Evolutionary conservation across 495 filamentous ascomycete genomes (phyloP).

Genomic region (Penicillium nucicola): DNA sequence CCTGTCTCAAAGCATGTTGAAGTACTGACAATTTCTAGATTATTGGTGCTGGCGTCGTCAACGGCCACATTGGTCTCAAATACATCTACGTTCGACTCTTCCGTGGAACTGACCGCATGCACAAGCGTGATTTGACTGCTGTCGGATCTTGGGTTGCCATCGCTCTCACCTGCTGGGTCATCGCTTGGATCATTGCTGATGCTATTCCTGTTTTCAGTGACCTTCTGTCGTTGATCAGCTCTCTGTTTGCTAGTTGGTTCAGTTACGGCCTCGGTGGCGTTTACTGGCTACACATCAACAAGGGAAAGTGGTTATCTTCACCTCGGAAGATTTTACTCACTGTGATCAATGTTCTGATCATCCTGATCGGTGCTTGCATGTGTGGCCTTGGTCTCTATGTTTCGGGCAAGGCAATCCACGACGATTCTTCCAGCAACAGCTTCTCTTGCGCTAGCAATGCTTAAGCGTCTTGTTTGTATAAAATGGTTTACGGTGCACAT

Average conservation of each 20-base stretch:
- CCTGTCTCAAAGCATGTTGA: background rate
- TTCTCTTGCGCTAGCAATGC: constrained; percentile 38
- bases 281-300: constrained; percentile 45
- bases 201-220: constrained; percentile 71
- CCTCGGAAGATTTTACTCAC: constrained; percentile 36
- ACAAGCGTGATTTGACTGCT: constrained; percentile 46
- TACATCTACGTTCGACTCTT: constrained; percentile 65
- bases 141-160: constrained; percentile 56
- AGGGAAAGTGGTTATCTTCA: constrained; percentile 31
- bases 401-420: constrained; percentile 34
- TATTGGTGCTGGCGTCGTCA: constrained; percentile 47
- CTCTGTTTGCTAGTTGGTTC: constrained; percentile 36
- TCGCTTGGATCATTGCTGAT: constrained; percentile 70
- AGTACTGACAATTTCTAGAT: constrained; percentile 26
- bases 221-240: constrained; percentile 50
- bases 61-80: constrained; percentile 57
- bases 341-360: constrained; percentile 27
- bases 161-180: constrained; percentile 51
- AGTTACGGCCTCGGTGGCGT: constrained; percentile 41
- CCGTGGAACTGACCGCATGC: constrained; percentile 53
- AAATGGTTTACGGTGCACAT: background rate
- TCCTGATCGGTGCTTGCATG: constrained; percentile 33
- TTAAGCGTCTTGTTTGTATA: background rate
- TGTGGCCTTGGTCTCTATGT: constrained; percentile 39
- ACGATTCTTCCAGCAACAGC: constrained; percentile 24